These are phyloP conservation scores for Metroxylon sagu DNA, from an alignment of 176 grass and related monocot species.

Conservation along the genomic window DNA sequence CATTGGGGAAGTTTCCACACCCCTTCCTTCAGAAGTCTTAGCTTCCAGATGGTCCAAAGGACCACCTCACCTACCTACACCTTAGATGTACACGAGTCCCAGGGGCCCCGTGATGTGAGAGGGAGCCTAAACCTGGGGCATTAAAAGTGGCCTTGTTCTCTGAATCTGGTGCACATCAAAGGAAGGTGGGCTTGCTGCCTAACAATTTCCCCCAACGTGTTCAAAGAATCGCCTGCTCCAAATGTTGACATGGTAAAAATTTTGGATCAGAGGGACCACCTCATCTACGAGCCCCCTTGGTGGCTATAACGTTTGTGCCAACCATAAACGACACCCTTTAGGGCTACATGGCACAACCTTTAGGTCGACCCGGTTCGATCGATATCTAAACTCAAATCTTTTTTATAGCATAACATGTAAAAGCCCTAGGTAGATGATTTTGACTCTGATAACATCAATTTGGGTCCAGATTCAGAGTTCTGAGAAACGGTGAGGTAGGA, in stretches of 20 bases:
- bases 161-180: conserved; percentile 1
- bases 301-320: no score
- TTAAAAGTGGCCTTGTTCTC: conserved; percentile 1
- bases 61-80: not conserved
- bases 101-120: not conserved
- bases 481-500: no score
- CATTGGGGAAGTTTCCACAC: not conserved
- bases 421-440: no score
- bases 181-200: not conserved
- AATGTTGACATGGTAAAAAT: not conserved
- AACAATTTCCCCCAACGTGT: not conserved
- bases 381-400: no score
- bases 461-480: no score
- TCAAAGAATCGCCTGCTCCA: not conserved
- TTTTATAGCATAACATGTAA: no score
- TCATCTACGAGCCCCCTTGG: not conserved
- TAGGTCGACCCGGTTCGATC: no score
- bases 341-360: no score
- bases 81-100: no score
- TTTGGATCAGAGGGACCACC: not conserved
- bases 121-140: not conserved
- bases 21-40: not conserved
- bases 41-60: not conserved
- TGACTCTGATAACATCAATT: no score
- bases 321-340: no score